Evolutionary conservation across 2,329 filamentous ascomycete genomes (phyloP), one percentile per base, ranked within the genome.

Genomic region (Sclerotinia borealis): DNA sequence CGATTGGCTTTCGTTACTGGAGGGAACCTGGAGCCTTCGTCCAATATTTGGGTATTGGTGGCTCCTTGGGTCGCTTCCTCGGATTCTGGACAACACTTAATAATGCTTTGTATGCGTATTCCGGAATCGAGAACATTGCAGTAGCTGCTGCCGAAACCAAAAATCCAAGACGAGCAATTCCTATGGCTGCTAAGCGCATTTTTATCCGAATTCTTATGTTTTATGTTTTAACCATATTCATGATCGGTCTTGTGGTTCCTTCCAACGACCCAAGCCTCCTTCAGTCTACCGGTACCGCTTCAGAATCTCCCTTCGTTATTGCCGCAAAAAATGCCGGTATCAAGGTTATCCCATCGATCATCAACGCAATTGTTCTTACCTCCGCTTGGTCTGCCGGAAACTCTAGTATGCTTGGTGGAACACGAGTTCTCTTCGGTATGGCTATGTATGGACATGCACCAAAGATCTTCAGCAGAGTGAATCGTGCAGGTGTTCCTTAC

Each of bases 301-400:
- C 80, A 1, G 78, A 82, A 71, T 78, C 75, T 8, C 88, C 87
- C 13, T 91, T 87, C 70, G 89, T 93, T 64, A 90, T 92, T 66
- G 90, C 89, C 22, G 85, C 88, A 43, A 80, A 82, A 13, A 82
- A 84, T 36, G 89, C 89, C 2, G 85, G 87, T 0, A 86, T 92
- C 63, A 80, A 79, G 5, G 86, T 82, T 8, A 82, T 92, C 5
- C 87, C 88, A 0, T 85, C 85, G 7, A 83, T 93, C 61, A 86
- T 93, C 75, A 93, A 93, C 73, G 89, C 88, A 41, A 80, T 92
- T 31, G 87, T 93, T 68, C 80, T 92, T 68, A 90, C 86, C 0
- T 89, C 87, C 0, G 88, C 87, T 0, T 87, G 85, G 76, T 91
- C 88, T 0, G 81, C 88, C 0, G 85, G 83, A 0, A 92, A 92